These are phyloP conservation scores for Apiospora phragmitis DNA, from an alignment of 2,329 filamentous ascomycete species.

Conservation along the genomic window DNA sequence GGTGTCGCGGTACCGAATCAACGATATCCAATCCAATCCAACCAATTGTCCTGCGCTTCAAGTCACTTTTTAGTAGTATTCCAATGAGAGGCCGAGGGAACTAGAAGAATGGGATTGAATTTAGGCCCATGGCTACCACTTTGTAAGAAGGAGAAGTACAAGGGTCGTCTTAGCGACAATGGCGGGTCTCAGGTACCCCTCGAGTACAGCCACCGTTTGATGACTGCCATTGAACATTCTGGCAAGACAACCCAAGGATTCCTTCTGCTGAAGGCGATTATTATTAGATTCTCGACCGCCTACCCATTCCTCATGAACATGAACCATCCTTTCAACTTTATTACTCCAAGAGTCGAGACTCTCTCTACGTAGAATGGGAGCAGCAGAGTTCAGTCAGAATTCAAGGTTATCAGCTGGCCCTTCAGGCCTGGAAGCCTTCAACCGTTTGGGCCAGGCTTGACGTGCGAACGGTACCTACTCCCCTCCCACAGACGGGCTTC, in stretches of 20 bases:
- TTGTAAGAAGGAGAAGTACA: slow-evolving; percentile 1
- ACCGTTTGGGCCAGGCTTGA: neutral
- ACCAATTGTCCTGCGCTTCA: slow-evolving; percentile 8
- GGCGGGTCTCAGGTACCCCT: slow-evolving; percentile 11
- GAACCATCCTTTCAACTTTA: neutral
- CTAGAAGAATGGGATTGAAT: slow-evolving; percentile 9
- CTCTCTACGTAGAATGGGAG: neutral
- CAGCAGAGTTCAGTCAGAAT: neutral
- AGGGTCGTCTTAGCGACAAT: slow-evolving; percentile 8
- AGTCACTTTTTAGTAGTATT: slow-evolving; percentile 9
- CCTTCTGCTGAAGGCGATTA: neutral
- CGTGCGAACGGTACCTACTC: neutral
- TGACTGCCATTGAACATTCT: neutral
- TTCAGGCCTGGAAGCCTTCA: neutral
- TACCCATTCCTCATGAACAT: neutral
- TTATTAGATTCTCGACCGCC: slow-evolving; percentile 5
- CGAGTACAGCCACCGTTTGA: slow-evolving; percentile 10
- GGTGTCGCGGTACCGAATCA: slow-evolving; percentile 7
- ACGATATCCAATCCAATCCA: slow-evolving; percentile 8
- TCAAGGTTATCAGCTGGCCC: neutral
- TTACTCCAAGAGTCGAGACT: neutral
- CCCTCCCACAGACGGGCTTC: neutral
- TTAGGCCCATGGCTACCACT: slow-evolving; percentile 1
- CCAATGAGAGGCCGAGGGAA: slow-evolving; percentile 6
- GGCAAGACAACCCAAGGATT: slow-evolving; percentile 8